Evolutionary conservation across 2,329 filamentous ascomycete species (phyloP), one percentile per base, ranked within the genome.

Genomic region (Monilinia vaccinii-corymbosi): DNA sequence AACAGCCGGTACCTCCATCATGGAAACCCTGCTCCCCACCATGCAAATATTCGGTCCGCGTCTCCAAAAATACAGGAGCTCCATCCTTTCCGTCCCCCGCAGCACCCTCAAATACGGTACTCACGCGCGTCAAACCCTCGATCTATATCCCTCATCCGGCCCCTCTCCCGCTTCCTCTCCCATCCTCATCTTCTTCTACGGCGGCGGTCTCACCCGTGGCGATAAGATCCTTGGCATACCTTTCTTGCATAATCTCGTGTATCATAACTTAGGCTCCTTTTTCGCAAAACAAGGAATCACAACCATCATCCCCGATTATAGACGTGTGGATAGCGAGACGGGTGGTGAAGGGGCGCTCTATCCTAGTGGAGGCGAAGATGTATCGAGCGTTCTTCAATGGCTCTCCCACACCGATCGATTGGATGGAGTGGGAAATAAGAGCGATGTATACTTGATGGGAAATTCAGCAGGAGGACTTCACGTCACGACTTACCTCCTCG

Each of bases 391-490:
- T 11, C 32, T 60, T 8, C 50, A 56, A 23, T 58, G 56, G 56
- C 28, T 58, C 2, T 51, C 56, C 13, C 68, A 46, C 61, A 62
- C 31, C 69, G 68, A 69, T 18, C 67, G 8, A 61, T 67, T 56
- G 56, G 45, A 8, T 60, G 60, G 34, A n/a, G 40, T 21, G 31
- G 31, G 62, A 7, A 63, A 58, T 11, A 63, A 57, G 21, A 59
- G 62, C 13, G 62, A 70, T 48, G 65, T 72, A 1, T 68, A 65
- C 36, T 42, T 71, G 10, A 57, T 69, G 56, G 70, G 70, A 1
- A 71, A 71, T 51, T 71, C 69, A 23, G 70, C 69, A 1, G 70
- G 70, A 1, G 70, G 70, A 7, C 58, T 71, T 1, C 70, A 72
- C 56, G 45, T 66, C 7, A 58, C 64, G 4, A 72, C 69, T 1